phyloP scores from a whole-genome alignment of 495 filamentous ascomycete genomes.

The Hamigera avellanea region DNA sequence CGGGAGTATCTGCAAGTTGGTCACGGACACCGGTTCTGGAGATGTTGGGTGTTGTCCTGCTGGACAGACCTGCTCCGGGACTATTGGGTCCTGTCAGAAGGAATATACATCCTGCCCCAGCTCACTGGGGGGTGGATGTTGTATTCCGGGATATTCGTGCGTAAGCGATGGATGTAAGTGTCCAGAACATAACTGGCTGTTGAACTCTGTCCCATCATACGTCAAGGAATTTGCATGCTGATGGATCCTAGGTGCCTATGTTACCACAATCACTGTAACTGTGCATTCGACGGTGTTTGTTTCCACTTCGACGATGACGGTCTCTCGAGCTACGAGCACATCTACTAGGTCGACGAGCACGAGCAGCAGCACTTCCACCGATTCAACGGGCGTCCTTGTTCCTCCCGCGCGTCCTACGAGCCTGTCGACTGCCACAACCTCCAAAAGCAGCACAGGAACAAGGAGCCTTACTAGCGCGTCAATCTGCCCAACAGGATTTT shows the following conservation, averaged over 20 bases:
- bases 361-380: slow-evolving; percentile 4
- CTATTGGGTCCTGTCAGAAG: slow-evolving; percentile 47
- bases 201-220: too few relatives aligned
- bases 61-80: slow-evolving; percentile 56
- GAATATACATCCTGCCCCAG: slow-evolving; percentile 59
- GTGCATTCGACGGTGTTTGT: slow-evolving; percentile 29
- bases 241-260: slow-evolving; percentile 23
- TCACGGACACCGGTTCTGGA: slow-evolving; percentile 61
- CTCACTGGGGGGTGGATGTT: slow-evolving; percentile 73
- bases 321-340: slow-evolving; percentile 17
- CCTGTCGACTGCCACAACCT: slow-evolving; percentile 11
- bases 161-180: slow-evolving; percentile 61
- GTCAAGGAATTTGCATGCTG: too few relatives aligned
- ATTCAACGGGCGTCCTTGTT: slow-evolving; percentile 17
- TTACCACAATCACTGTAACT: slow-evolving; percentile 36
- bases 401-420: slow-evolving; percentile 44
- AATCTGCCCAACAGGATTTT: slow-evolving; percentile 63
- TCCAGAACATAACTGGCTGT: too few relatives aligned
- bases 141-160: slow-evolving; percentile 70
- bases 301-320: slow-evolving; percentile 29
- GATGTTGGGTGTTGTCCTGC: slow-evolving; percentile 77
- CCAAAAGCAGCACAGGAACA: slow-evolving; percentile 21
- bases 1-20: slow-evolving; percentile 56
- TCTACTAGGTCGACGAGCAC: slow-evolving; percentile 13
- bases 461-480: slow-evolving; percentile 22